Evolutionary conservation across 352 stramenopile genomes (phyloP).

Genomic region (Pythium rhizo-oryzae): DNA sequence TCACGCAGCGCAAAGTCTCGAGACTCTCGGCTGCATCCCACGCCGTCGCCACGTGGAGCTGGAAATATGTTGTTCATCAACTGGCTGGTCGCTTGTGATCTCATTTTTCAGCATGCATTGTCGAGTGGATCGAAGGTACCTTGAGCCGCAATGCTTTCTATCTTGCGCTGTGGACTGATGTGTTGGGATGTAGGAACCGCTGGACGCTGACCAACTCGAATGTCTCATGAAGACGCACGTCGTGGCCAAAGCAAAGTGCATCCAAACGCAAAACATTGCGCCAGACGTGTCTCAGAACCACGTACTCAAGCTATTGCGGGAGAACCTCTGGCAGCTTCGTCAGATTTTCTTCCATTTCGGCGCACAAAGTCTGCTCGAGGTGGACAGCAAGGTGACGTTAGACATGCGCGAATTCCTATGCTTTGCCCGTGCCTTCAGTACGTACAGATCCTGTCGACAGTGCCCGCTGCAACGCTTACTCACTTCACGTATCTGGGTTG

Average conservation of each 20-base stretch:
- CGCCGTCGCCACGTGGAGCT: background rate
- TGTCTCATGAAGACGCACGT: constrained; percentile 53
- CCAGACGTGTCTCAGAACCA: constrained; percentile 69
- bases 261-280: constrained; percentile 61
- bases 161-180: background rate
- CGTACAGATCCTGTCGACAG: constrained; percentile 17
- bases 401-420: constrained; percentile 68
- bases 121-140: background rate
- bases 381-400: constrained; percentile 54
- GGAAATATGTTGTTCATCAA: constrained; percentile 57
- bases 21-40: background rate
- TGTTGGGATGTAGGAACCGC: background rate
- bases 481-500: background rate
- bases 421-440: constrained; percentile 74
- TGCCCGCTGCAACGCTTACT: background rate
- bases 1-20: background rate
- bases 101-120: constrained; percentile 46
- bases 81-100: constrained; percentile 49
- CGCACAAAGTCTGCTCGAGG: constrained; percentile 60
- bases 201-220: constrained; percentile 38
- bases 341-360: constrained; percentile 81
- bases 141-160: background rate
- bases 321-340: constrained; percentile 74
- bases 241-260: constrained; percentile 51
- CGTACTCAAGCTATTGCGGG: constrained; percentile 68